Evolutionary conservation across 2,329 filamentous ascomycete species (phyloP).

Genomic region (Trichoderma sp.): DNA sequence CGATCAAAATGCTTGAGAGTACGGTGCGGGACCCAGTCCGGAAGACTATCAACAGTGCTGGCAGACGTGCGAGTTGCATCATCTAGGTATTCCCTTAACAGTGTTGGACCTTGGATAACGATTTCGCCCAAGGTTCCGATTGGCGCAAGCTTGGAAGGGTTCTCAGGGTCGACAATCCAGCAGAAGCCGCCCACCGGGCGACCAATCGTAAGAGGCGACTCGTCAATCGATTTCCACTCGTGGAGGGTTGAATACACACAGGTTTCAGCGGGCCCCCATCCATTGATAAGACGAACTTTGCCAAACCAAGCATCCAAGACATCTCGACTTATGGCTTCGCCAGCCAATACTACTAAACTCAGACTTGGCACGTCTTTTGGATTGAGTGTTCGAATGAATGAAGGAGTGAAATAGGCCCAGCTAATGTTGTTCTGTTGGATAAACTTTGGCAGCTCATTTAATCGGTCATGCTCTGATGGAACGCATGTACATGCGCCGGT

Average conservation of each 20-base stretch:
- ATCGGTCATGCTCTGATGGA: constrained; percentile 25
- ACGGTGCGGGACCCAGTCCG: constrained; percentile 24
- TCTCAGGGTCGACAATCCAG: constrained; percentile 25
- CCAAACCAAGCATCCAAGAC: constrained; percentile 29
- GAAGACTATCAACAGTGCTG: neutral
- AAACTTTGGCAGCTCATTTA: constrained; percentile 23
- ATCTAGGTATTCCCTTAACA: constrained; percentile 26
- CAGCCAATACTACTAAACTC: constrained; percentile 4
- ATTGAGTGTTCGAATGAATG: constrained; percentile 14
- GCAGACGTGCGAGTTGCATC: constrained; percentile 17
- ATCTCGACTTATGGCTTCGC: constrained; percentile 25
- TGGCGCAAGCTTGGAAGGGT: constrained; percentile 21
- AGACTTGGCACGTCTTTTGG: constrained; percentile 24
- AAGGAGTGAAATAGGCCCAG: constrained; percentile 27
- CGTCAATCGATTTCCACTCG: constrained; percentile 20
- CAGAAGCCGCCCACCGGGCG: constrained; percentile 23
- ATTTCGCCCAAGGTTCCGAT: constrained; percentile 26
- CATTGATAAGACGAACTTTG: constrained; percentile 30
- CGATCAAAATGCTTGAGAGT: constrained; percentile 1
- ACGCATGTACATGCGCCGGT: constrained; percentile 18
- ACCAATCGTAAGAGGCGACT: constrained; percentile 27
- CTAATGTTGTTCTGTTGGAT: constrained; percentile 17
- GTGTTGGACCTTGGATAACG: constrained; percentile 28
- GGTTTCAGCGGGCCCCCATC: constrained; percentile 33
- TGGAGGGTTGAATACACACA: constrained; percentile 27